Conservation (phyloP, 2,329 filamentous ascomycete genomes). For the Beauveria pseudobassiana region DNA sequence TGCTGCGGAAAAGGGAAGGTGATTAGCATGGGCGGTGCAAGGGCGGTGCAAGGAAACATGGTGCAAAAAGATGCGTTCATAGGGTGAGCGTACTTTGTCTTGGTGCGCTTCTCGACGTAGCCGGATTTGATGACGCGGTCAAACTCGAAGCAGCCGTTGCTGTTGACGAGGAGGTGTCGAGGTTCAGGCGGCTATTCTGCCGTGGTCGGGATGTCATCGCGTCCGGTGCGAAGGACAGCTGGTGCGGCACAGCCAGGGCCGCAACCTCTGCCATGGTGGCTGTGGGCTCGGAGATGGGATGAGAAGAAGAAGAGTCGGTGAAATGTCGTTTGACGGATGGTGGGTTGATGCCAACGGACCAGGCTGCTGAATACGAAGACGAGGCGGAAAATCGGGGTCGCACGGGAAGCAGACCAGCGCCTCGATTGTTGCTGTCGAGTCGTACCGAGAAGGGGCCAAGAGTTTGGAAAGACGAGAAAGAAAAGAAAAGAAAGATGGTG, state of each 20-base stretch:
- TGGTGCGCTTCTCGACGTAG: constrained; percentile 80
- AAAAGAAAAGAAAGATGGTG: not conserved
- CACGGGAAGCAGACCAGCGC: not conserved
- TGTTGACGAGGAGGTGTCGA: constrained; percentile 79
- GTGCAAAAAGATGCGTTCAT: too few species aligned
- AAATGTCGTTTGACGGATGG: not conserved
- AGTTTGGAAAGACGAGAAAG: too few species aligned
- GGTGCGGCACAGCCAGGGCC: constrained; percentile 3
- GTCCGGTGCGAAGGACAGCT: constrained; percentile 10
- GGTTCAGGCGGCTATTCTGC: constrained; percentile 22
- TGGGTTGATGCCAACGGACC: not conserved
- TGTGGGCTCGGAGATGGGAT: not conserved
- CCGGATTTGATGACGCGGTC: constrained; percentile 90
- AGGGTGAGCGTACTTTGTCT: constrained; percentile 63
- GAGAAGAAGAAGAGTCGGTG: not conserved
- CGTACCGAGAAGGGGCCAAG: not conserved
- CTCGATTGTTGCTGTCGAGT: not conserved
- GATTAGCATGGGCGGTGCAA: not conserved
- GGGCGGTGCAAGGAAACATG: constrained; percentile 13
- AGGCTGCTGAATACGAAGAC: not conserved
- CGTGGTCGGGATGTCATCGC: constrained; percentile 17
- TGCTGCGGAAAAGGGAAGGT: constrained; percentile 42
- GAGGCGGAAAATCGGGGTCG: not conserved
- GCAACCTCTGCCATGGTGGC: constrained; percentile 9
- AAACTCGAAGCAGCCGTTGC: constrained; percentile 93